phyloP scores from a whole-genome alignment of 495 filamentous ascomycete genomes.

The Trichoderma erinaceum region DNA sequence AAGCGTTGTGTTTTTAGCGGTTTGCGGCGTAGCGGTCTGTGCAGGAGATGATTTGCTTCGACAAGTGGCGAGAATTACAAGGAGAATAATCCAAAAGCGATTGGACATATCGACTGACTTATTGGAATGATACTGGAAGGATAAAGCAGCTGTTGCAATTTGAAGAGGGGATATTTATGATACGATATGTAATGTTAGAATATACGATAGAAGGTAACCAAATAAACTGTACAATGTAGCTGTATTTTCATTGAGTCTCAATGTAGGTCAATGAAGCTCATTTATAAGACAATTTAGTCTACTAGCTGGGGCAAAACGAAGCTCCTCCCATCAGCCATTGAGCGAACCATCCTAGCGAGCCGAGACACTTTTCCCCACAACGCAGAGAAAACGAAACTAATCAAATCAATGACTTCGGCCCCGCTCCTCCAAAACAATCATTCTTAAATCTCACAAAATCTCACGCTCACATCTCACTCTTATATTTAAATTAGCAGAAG shows the following conservation, averaged over 20 bases:
- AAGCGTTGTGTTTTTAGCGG: background rate
- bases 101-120: background rate
- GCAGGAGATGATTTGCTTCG: background rate
- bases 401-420: background rate
- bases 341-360: background rate
- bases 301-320: background rate
- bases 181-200: background rate
- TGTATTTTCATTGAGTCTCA: background rate
- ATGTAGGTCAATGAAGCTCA: background rate
- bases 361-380: background rate
- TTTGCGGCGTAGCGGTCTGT: background rate
- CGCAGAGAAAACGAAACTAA: background rate
- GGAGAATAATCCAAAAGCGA: background rate
- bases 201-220: background rate
- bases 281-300: background rate
- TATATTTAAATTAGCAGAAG: background rate
- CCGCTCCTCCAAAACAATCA: background rate
- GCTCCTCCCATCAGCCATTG: background rate
- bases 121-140: background rate
- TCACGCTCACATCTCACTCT: slow-evolving; percentile 2
- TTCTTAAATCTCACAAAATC: background rate
- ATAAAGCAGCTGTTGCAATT: background rate
- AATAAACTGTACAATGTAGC: background rate
- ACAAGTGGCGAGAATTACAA: background rate
- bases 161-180: background rate